phyloP scores from a whole-genome alignment of 306 rosid species.

The Acacia melanoxylon region DNA sequence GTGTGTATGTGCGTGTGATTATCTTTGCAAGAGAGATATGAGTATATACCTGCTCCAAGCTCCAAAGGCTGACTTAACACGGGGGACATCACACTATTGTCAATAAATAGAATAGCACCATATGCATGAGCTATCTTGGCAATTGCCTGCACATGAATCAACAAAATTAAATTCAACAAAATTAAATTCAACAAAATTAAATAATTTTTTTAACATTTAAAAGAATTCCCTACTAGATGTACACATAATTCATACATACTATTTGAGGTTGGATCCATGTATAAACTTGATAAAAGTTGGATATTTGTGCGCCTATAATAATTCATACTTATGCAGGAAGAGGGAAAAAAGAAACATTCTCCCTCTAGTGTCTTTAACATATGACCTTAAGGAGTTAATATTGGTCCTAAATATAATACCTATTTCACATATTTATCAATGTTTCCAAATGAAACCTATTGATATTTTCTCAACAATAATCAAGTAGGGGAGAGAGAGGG shows the following conservation, averaged over 20 bases:
- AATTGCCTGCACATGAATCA: constrained; percentile 44
- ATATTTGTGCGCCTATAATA: too few species aligned
- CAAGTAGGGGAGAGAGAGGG: too few species aligned
- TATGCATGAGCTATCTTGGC: constrained; percentile 54
- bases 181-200: not conserved
- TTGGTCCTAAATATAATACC: too few species aligned
- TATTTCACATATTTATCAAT: too few species aligned
- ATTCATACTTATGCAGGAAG: too few species aligned
- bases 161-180: not conserved
- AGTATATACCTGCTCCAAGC: constrained; percentile 58
- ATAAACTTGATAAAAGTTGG: not conserved
- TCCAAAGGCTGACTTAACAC: constrained; percentile 59
- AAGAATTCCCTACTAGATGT: not conserved
- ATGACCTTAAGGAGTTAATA: too few species aligned
- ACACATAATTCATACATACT: not conserved
- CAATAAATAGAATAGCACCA: constrained; percentile 55
- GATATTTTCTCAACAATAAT: too few species aligned
- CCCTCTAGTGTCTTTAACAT: too few species aligned
- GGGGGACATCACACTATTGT: constrained; percentile 65
- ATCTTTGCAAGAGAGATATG: not conserved
- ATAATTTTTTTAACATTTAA: not conserved
- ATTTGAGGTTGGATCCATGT: not conserved
- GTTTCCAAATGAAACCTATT: too few species aligned
- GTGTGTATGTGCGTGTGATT: too few species aligned
- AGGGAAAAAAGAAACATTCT: not conserved